Percentiles rank a stretch among this genome's conserved stretches.
phyloP scores from a whole-genome alignment of 208 protist genomes.

The Spongospora subterranea region DNA sequence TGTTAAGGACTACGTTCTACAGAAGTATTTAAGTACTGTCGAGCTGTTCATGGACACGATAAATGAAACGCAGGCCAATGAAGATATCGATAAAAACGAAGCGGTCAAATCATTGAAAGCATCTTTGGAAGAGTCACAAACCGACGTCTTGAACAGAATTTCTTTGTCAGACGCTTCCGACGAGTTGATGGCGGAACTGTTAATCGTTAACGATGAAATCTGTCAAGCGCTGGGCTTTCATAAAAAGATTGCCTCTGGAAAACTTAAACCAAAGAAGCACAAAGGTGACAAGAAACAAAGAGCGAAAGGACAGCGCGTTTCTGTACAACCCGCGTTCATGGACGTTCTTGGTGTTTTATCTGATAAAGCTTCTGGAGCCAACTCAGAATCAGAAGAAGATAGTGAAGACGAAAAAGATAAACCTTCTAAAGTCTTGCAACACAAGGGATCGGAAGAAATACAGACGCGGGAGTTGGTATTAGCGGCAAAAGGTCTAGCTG shows the following conservation, averaged over 20 bases:
- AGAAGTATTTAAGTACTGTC: not conserved
- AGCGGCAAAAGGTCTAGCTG: not conserved
- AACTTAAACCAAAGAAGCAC: slow-evolving; percentile 29
- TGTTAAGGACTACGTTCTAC: slow-evolving; percentile 6
- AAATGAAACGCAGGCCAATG: not conserved
- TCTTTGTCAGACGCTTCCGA: slow-evolving; percentile 16
- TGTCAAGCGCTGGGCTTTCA: slow-evolving; percentile 43
- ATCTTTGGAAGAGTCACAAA: not conserved
- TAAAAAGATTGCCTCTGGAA: not conserved
- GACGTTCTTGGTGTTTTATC: not conserved
- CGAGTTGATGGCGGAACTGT: slow-evolving; percentile 36
- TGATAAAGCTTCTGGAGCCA: not conserved
- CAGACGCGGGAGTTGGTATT: not conserved
- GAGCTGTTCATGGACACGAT: slow-evolving; percentile 43
- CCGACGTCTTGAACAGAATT: slow-evolving; percentile 21
- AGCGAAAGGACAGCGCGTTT: slow-evolving; percentile 34
- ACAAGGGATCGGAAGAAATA: too few relatives aligned
- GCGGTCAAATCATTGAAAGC: not conserved
- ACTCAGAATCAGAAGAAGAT: not conserved
- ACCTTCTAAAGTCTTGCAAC: not conserved
- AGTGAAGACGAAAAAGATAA: not conserved
- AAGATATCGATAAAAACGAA: not conserved
- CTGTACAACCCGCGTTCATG: not conserved
- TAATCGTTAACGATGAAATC: slow-evolving; percentile 55
- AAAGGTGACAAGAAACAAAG: not conserved